Conservation (phyloP, 23 red algal species). For the Porphyridium purpureum region DNA sequence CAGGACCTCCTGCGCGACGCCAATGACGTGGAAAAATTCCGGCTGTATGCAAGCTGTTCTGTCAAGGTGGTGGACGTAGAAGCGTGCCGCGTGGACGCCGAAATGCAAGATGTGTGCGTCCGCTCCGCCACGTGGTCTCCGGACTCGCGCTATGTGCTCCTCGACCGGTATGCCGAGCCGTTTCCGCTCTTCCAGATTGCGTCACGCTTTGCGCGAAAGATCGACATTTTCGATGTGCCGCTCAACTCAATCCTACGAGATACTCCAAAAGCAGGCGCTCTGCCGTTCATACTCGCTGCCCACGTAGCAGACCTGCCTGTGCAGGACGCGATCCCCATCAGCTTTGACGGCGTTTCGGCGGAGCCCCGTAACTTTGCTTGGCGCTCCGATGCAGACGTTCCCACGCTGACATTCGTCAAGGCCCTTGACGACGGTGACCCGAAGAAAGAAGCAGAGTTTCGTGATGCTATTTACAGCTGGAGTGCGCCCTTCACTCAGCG, state of each 20-base stretch:
- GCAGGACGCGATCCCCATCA: conserved; percentile 75
- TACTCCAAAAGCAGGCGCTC: neutral
- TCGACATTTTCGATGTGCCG: conserved; percentile 55
- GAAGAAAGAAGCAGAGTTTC: conserved; percentile 27
- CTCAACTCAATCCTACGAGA: too few species aligned
- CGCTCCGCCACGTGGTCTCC: too few species aligned
- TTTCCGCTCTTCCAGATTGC: conserved; percentile 55
- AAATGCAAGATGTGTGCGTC: too few species aligned
- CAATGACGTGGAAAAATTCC: conserved; percentile 59
- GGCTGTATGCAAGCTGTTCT: conserved; percentile 65
- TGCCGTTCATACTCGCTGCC: conserved; percentile 6
- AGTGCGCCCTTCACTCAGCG: conserved; percentile 44
- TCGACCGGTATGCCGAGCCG: conserved; percentile 52
- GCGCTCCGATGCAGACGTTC: conserved; percentile 39
- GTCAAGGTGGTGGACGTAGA: conserved; percentile 38
- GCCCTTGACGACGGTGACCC: conserved; percentile 86
- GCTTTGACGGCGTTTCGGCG: conserved; percentile 61
- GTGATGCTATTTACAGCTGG: conserved; percentile 61
- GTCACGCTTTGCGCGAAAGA: conserved; percentile 60
- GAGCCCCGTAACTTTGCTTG: conserved; percentile 66
- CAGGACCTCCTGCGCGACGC: conserved; percentile 55
- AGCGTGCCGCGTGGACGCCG: too few species aligned
- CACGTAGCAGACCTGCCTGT: conserved; percentile 55
- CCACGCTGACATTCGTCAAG: conserved; percentile 68
- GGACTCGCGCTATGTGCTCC: conserved; percentile 60